phyloP scores from a whole-genome alignment of 805 yeast genomes.

The Candida multigemmis region DNA sequence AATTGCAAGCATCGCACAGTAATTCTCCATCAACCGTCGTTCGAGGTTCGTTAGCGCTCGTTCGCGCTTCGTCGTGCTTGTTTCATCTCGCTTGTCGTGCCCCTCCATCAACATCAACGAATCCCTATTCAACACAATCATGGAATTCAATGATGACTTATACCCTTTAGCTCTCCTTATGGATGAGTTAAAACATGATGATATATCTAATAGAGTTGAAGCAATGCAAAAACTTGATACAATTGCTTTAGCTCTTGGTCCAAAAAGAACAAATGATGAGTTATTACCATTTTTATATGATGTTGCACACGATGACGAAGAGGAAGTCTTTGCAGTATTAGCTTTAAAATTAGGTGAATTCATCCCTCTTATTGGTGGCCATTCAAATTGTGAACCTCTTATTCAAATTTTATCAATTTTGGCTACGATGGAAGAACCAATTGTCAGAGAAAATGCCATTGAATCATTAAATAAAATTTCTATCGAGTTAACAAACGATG shows the following conservation, averaged over 20 bases:
- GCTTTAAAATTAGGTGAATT: constrained; percentile 87
- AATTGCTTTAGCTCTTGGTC: constrained; percentile 90
- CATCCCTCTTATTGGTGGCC: constrained; percentile 86
- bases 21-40: too few relatives aligned
- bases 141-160: constrained; percentile 46
- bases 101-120: not conserved
- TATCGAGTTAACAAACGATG: constrained; percentile 49
- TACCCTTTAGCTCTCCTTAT: constrained; percentile 92
- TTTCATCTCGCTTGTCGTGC: too few relatives aligned
- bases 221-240: constrained; percentile 94
- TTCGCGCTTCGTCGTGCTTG: too few relatives aligned
- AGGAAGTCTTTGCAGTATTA: constrained; percentile 89
- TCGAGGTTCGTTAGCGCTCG: too few relatives aligned
- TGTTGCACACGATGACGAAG: constrained; percentile 94
- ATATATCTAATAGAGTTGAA: constrained; percentile 82
- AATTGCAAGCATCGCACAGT: too few relatives aligned
- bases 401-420: constrained; percentile 67
- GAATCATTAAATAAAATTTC: constrained; percentile 72
- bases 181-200: constrained; percentile 97
- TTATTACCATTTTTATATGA: constrained; percentile 84
- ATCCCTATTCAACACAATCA: constrained; percentile 12
- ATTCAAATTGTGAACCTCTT: constrained; percentile 39
- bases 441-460: constrained; percentile 92
- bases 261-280: constrained; percentile 84
- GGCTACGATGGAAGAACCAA: constrained; percentile 91